Conservation (phyloP, 768 basidiomycete species). For the Coprinopsis strossmayeri region DNA sequence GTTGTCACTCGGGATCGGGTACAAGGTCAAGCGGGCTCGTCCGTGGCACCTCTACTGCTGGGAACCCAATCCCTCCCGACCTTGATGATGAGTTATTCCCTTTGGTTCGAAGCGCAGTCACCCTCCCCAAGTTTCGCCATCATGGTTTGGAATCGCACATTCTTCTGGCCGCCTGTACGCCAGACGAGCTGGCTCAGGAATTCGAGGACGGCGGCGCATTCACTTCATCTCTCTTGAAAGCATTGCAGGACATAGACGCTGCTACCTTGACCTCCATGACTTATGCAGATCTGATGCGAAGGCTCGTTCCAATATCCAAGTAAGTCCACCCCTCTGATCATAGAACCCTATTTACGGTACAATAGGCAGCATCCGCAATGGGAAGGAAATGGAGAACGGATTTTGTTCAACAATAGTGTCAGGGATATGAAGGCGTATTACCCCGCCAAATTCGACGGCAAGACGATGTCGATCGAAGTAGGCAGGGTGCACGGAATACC, state of each 20-base stretch:
- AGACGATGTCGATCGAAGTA: not conserved
- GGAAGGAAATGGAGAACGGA: slow-evolving; percentile 12
- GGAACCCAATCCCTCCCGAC: not conserved
- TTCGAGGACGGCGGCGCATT: slow-evolving; percentile 7
- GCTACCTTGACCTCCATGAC: slow-evolving; percentile 4
- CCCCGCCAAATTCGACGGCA: not conserved
- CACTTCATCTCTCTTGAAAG: slow-evolving; percentile 10
- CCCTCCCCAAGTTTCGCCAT: not conserved
- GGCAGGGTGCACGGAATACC: not conserved
- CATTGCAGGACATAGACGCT: not conserved
- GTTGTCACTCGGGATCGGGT: slow-evolving; percentile 14
- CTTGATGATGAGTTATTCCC: slow-evolving; percentile 3
- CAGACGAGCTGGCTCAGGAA: slow-evolving; percentile 11
- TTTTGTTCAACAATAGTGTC: slow-evolving; percentile 11
- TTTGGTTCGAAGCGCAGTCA: not conserved
- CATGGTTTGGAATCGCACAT: slow-evolving; percentile 9
- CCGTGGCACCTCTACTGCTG: not conserved
- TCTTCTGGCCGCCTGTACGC: slow-evolving; percentile 11
- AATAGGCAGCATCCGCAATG: slow-evolving; percentile 17
- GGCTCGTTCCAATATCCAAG: not conserved
- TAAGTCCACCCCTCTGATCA: not conserved
- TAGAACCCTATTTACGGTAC: not conserved
- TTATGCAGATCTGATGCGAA: slow-evolving; percentile 8
- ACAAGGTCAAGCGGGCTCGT: not conserved
- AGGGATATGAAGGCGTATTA: slow-evolving; percentile 1